Evolutionary conservation across 192 early-diverging fungal genomes (phyloP).

Genomic region (Coemansia brasiliensis): DNA sequence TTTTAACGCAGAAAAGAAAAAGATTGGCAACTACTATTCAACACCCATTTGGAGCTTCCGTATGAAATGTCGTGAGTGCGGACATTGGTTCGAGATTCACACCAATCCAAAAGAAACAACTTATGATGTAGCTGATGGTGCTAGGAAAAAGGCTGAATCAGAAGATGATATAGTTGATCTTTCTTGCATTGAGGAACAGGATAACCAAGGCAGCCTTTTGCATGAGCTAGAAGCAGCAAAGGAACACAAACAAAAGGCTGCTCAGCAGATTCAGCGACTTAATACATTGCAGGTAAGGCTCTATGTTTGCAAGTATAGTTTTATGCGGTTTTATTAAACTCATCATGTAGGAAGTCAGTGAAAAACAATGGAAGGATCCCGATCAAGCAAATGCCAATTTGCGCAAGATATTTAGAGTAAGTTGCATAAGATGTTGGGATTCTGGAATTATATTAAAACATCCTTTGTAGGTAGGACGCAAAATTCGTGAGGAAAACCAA

Average conservation of each 20-base stretch:
- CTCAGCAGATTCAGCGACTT: conserved; percentile 55
- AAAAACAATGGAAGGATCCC: conserved; percentile 78
- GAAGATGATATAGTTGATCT: conserved; percentile 68
- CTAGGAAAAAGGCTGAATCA: conserved; percentile 71
- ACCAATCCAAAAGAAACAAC: conserved; percentile 80
- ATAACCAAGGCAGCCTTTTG: conserved; percentile 12
- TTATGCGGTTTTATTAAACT: not conserved
- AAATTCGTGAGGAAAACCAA: conserved; percentile 46
- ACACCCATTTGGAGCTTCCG: conserved; percentile 87
- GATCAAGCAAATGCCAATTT: conserved; percentile 72
- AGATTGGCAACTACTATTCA: conserved; percentile 81
- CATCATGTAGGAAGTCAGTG: conserved; percentile 60
- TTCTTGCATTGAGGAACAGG: not conserved
- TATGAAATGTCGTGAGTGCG: conserved; percentile 92
- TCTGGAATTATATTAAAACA: not conserved
- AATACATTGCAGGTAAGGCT: conserved; percentile 36
- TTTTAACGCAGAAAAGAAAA: conserved; percentile 95
- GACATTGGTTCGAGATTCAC: conserved; percentile 85
- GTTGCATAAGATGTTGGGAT: not conserved
- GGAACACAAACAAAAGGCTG: conserved; percentile 55
- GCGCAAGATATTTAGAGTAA: conserved; percentile 67
- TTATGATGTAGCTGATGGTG: conserved; percentile 62
- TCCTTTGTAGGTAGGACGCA: conserved; percentile 57
- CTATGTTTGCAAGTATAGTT: not conserved
- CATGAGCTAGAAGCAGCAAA: conserved; percentile 62